Base-by-base conservation (phyloP, 192 early-diverging fungal genomes). In the Linnemannia hyalina region DNA sequence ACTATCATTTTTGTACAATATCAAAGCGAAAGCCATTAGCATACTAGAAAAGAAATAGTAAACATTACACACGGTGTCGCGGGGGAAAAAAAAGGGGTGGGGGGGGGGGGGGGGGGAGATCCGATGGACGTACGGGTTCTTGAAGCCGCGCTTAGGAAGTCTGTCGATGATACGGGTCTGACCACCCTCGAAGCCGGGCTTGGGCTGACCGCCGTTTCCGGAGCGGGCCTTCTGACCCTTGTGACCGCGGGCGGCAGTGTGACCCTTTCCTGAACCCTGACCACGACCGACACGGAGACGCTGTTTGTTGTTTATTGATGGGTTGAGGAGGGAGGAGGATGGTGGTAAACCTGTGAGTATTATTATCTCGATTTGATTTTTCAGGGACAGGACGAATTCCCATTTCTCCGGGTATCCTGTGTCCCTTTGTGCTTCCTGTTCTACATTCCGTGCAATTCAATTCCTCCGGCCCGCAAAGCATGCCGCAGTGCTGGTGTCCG, bases 121-220 rank as follows among this genome's bases (percentile, higher is more conserved):
- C 2, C 29, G 63, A 18, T n/a, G 29, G 2, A 44, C 86, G 60
- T 89, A 91, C 89, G 87, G 79, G 87, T 95, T 96, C 81, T 91
- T 91, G 83, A 96, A 96, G 71, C 97, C 97, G 76, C 95, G 93
- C 88, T 97, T 97, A 4, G 97, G 97, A 57, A 98, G 93, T 41
- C 93, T 92, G 60, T 93, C 92, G 35, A 93, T 92, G 57, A 98
- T 80, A 65, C 97, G 96, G 23, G 95, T 96, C 82, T 98, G 97
- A 41, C 98, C 98, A 80, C 98, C 98, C 87, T 98, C 97, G 81
- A 97, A 99, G 29, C 93, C 96, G 4, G 95, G 95, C 29, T 91
- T 89, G 26, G 97, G 97, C 65, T 94, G 92, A 73, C 93, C 88
- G 63, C 75, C 75, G 70, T 95, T 96, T 74, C 95, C 93, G 10